phyloP scores from a whole-genome alignment of 2,329 filamentous ascomycete genomes.

The Hypocrella siamensis region DNA sequence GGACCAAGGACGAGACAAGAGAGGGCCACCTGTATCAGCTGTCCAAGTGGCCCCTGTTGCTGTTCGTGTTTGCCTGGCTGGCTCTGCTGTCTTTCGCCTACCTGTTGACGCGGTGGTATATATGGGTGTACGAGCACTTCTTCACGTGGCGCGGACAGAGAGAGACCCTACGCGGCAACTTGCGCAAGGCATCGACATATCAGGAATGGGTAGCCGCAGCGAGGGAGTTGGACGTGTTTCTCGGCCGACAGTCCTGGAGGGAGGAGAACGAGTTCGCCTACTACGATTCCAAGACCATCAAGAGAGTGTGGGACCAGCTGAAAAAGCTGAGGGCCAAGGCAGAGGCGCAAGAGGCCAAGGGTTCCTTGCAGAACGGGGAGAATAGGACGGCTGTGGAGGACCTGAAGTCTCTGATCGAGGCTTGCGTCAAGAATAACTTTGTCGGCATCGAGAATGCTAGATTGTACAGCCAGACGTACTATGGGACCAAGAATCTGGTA shows the following conservation, averaged over 20 bases:
- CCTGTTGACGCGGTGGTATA: slow-evolving; percentile 70
- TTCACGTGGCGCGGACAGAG: slow-evolving; percentile 76
- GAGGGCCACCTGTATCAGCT: slow-evolving; percentile 84
- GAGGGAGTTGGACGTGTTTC: slow-evolving; percentile 59
- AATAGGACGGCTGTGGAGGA: slow-evolving; percentile 49
- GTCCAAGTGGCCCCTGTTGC: slow-evolving; percentile 80
- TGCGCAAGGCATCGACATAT: slow-evolving; percentile 62
- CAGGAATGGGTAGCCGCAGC: slow-evolving; percentile 72
- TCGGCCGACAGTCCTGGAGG: slow-evolving; percentile 72
- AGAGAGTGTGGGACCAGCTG: slow-evolving; percentile 63
- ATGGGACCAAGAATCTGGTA: slow-evolving; percentile 87
- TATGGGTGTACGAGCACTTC: slow-evolving; percentile 82
- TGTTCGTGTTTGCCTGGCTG: slow-evolving; percentile 71
- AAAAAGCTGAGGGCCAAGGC: slow-evolving; percentile 44
- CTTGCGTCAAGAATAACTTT: slow-evolving; percentile 96
- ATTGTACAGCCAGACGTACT: slow-evolving; percentile 95
- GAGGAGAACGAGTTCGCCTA: slow-evolving; percentile 63
- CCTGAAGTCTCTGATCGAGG: slow-evolving; percentile 63
- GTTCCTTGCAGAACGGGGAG: slow-evolving; percentile 16
- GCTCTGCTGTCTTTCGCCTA: slow-evolving; percentile 56
- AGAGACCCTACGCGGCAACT: slow-evolving; percentile 51
- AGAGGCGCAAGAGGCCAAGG: slow-evolving; percentile 31
- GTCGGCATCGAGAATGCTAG: slow-evolving; percentile 85
- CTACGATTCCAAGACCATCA: slow-evolving; percentile 79
- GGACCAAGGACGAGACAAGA: slow-evolving; percentile 78